phyloP scores from a whole-genome alignment of 169 alveolate species.

The Perkinsus marinus region DNA sequence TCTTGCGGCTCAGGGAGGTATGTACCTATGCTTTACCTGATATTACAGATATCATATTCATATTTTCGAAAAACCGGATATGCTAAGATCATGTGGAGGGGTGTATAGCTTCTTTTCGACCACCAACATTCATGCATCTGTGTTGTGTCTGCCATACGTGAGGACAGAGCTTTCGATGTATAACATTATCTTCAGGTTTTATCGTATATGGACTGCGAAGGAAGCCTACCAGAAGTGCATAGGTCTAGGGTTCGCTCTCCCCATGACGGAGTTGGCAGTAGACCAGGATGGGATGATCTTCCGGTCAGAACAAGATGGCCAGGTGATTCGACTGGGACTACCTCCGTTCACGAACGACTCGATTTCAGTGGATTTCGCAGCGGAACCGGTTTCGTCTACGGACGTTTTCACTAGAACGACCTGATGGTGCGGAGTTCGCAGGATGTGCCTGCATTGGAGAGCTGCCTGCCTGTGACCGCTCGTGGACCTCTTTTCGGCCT shows the following conservation, averaged over 20 bases:
- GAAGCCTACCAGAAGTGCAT: background rate
- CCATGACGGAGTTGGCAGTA: background rate
- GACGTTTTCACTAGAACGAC: background rate
- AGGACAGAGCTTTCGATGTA: background rate
- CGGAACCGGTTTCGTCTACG: background rate
- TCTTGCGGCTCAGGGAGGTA: too few species aligned
- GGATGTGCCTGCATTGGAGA: background rate
- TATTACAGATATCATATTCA: too few species aligned
- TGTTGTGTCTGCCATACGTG: background rate
- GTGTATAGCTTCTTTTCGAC: too few species aligned
- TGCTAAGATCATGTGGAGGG: too few species aligned
- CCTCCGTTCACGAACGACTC: background rate
- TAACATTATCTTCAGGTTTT: too few species aligned
- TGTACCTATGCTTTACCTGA: too few species aligned
- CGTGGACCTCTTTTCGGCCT: background rate
- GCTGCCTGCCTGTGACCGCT: background rate
- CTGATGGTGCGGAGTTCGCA: background rate
- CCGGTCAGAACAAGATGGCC: background rate
- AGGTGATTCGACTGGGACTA: background rate
- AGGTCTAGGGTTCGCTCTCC: background rate
- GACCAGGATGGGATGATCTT: background rate
- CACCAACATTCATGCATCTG: background rate
- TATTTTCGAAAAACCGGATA: too few species aligned
- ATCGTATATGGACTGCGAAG: background rate
- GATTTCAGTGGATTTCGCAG: background rate